Evolutionary conservation across 805 yeast species (phyloP).

Genomic region (Crinitomyces ghanaensis): DNA sequence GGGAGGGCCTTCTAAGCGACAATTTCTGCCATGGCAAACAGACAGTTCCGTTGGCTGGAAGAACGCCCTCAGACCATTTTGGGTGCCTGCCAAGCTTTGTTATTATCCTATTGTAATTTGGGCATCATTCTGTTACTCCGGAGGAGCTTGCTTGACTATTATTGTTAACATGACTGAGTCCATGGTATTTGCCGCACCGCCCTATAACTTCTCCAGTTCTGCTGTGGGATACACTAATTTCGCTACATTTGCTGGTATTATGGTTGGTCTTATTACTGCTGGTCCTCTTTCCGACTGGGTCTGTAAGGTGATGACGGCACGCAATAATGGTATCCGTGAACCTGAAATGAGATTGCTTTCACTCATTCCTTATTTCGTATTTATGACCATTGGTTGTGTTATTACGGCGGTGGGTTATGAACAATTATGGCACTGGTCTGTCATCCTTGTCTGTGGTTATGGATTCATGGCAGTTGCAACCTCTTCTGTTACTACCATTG

Average conservation of each 20-base stretch:
- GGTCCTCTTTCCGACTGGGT: constrained; percentile 8
- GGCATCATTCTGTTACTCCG: constrained; percentile 5
- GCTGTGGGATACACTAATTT: constrained; percentile 6
- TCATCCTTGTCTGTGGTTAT: constrained; percentile 7
- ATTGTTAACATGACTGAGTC: constrained; percentile 6
- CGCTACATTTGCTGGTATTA: constrained; percentile 6
- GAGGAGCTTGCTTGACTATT: constrained; percentile 4
- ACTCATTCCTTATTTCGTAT: constrained; percentile 2
- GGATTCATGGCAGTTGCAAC: constrained; percentile 5
- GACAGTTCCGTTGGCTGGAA: background rate
- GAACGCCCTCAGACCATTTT: constrained; percentile 2
- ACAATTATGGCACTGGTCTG: constrained; percentile 5
- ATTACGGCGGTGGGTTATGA: constrained; percentile 5
- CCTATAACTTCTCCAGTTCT: constrained; percentile 6
- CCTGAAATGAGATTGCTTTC: constrained; percentile 8
- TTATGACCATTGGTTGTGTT: constrained; percentile 1
- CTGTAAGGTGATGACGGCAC: constrained; percentile 2
- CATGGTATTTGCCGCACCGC: constrained; percentile 4
- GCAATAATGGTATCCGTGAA: constrained; percentile 7
- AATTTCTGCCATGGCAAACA: constrained; percentile 1
- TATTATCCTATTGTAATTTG: constrained; percentile 5
- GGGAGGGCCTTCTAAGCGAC: constrained; percentile 5
- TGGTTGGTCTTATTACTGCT: constrained; percentile 6
- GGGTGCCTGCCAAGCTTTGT: constrained; percentile 7
- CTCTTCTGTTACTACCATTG: constrained; percentile 6